A percentile compares a stretch with the other conserved stretches of the same genome.
Conservation (phyloP, 108 stramenopile species). For the Cylindrotheca fusiformis region DNA sequence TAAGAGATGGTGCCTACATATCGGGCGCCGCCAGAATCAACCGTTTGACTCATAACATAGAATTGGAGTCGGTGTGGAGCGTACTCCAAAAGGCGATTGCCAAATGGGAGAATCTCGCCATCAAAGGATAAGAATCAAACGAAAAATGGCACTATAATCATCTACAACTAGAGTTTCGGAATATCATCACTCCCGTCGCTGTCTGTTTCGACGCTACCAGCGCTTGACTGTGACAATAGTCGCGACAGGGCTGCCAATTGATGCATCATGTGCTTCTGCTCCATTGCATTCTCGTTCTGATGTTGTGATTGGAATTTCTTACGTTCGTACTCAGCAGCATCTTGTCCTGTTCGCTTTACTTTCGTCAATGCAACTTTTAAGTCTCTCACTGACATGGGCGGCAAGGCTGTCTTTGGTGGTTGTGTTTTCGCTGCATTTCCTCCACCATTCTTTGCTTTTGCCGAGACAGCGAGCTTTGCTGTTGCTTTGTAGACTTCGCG, state of each 20-base stretch:
- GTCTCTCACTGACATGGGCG: constrained; percentile 63
- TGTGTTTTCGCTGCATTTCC: constrained; percentile 24
- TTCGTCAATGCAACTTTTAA: constrained; percentile 63
- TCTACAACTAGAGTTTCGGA: neutral
- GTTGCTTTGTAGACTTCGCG: constrained; percentile 66
- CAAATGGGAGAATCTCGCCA: neutral
- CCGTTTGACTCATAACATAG: neutral
- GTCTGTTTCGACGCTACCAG: neutral
- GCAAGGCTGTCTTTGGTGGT: constrained; percentile 30
- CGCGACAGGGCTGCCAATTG: neutral
- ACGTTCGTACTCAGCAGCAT: constrained; percentile 58
- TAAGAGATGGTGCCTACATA: constrained; percentile 17
- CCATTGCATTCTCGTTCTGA: neutral
- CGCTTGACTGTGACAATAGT: neutral
- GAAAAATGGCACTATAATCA: too few relatives aligned
- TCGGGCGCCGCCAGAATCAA: neutral
- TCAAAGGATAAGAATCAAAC: too few relatives aligned
- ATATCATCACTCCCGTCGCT: neutral
- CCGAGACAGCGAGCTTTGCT: constrained; percentile 9
- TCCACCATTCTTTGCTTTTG: constrained; percentile 5
- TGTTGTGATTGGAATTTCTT: constrained; percentile 1
- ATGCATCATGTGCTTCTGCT: neutral
- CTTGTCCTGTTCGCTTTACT: constrained; percentile 77
- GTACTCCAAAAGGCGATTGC: neutral
- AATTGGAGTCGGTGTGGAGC: neutral